These are phyloP conservation scores for Vararia minispora DNA, from an alignment of 768 basidiomycete genomes.

Conservation along the genomic window DNA sequence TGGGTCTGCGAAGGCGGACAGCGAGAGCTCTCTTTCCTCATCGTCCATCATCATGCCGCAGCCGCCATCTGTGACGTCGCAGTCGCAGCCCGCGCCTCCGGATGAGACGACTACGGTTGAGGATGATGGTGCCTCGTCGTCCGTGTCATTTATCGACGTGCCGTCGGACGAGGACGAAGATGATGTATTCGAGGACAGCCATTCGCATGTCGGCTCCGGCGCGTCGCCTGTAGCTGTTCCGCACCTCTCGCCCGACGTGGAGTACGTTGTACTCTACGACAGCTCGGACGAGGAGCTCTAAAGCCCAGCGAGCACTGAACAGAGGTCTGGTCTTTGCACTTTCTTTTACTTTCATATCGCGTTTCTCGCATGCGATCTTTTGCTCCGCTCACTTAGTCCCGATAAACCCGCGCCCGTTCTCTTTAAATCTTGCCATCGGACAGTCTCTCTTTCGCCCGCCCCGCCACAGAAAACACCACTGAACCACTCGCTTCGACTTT, in stretches of 20 bases:
- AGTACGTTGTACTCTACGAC: slow-evolving; percentile 69
- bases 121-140: slow-evolving; percentile 23
- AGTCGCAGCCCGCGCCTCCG: slow-evolving; percentile 4
- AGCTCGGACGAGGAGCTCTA: slow-evolving; percentile 36
- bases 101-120: slow-evolving; percentile 18
- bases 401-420: no score
- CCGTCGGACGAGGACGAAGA: slow-evolving; percentile 40
- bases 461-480: no score
- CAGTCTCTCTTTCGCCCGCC: no score
- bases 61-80: slow-evolving; percentile 6
- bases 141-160: slow-evolving; percentile 49
- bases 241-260: slow-evolving; percentile 24
- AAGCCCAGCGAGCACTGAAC: no score
- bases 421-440: no score
- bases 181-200: slow-evolving; percentile 49
- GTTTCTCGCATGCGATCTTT: no score
- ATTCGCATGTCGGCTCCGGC: slow-evolving; percentile 27
- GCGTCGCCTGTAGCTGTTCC: slow-evolving; percentile 12
- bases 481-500: no score
- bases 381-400: no score
- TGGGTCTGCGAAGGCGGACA: slow-evolving; percentile 18
- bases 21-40: slow-evolving; percentile 46
- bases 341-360: no score
- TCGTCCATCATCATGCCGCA: slow-evolving; percentile 66
- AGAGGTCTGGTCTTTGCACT: no score